Conservation (phyloP, 225 moss, liverwort and hornwort genomes). For the Asterella californica region DNA sequence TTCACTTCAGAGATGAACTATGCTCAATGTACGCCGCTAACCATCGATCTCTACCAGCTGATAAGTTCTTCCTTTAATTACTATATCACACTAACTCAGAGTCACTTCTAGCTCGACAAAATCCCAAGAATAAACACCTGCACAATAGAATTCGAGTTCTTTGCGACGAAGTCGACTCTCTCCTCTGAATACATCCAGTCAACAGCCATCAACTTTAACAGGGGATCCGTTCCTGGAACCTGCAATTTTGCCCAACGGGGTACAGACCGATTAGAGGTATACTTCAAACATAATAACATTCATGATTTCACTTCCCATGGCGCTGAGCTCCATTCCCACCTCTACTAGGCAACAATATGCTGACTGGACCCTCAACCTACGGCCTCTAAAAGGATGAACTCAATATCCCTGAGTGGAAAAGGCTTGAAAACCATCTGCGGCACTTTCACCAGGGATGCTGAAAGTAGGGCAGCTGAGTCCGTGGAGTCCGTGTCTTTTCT, state of each 20-base stretch:
- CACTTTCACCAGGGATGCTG: not conserved
- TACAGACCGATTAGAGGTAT: not conserved
- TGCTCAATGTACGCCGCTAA: no score
- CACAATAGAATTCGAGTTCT: constrained; percentile 51
- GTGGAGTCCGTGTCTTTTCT: not conserved
- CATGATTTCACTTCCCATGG: not conserved
- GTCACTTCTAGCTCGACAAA: not conserved
- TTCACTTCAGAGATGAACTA: no score
- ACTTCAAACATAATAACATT: not conserved
- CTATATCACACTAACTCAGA: no score
- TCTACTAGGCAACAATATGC: not conserved
- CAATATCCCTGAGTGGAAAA: not conserved
- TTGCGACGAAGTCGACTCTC: constrained; percentile 58
- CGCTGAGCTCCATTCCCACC: not conserved
- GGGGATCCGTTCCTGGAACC: constrained; percentile 69
- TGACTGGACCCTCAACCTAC: not conserved
- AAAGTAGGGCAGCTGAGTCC: not conserved
- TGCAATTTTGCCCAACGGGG: constrained; percentile 17
- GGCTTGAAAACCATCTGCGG: not conserved
- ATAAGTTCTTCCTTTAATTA: no score
- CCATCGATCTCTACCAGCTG: no score
- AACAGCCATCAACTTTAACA: constrained; percentile 58
- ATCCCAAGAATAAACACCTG: constrained; percentile 38
- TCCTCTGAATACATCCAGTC: constrained; percentile 71
- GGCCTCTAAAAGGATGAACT: not conserved